Base-by-base conservation (phyloP, 1,284 basidiomycete genomes). In the Pseudozyma flocculosa region DNA sequence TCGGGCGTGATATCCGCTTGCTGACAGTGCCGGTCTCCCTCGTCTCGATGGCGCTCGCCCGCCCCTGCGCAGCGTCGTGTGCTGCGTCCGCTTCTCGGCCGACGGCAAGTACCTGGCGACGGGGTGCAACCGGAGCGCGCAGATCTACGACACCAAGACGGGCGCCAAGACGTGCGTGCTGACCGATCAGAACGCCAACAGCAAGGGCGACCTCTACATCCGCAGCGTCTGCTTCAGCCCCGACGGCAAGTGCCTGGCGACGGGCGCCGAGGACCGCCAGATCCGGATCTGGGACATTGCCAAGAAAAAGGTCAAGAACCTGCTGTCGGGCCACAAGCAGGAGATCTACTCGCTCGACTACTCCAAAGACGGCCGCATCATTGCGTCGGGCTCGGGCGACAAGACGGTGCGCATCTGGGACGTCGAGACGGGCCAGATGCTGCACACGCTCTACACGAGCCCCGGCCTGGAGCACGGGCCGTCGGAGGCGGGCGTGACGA, bases 401-500 rank as follows among this genome's bases (percentile, higher is more conserved):
- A 88, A 88, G 79, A 91, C 89, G 11, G 88, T 88, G n/a, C 83
- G 88, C 43, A 86, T 93, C 52, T 94, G 91, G 91, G 86, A 92
- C 75, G 85, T 90, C 80, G 81, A 84, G 22, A 84, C 83, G 18
- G 84, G 85, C 14, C 78, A 58, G 24, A 37, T 67, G 43, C 45
- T 73, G 45, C 72, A 78, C 58, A 72, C 70, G 36, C 59, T 78
- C 19, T 76, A 76, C 56, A 78, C 75, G 4, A 63, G 58, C 34
- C 74, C 75, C 15, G 72, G 73, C 17, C 54, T 81, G 47, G 82
- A 83, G 68, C 79, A 80, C 46, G 82, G 82, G 2, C 82, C 82
- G 9, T 80, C 84, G 59, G 88, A 89, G 73, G 86, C 88, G 1
- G 89, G 87, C 5, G 88, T 93, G 29, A 76, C 76, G 24, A 85